Percentiles rank a stretch among this genome's conserved stretches.
Conservation (phyloP, 768 basidiomycete species). For the Tephrocybe rancida region DNA sequence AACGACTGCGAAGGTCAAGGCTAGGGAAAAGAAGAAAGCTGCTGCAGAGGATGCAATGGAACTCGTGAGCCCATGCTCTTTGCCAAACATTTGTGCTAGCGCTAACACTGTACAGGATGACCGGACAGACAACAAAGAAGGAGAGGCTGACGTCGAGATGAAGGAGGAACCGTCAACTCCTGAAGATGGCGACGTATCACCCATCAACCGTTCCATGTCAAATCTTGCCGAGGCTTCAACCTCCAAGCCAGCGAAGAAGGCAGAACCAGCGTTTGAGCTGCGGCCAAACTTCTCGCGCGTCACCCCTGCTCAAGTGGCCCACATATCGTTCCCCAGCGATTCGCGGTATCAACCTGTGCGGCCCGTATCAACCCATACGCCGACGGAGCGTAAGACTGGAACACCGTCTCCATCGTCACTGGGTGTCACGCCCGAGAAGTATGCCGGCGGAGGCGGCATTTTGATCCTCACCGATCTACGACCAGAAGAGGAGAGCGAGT, state of each 20-base stretch:
- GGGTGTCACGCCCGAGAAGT: slow-evolving; percentile 52
- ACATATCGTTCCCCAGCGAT: slow-evolving; percentile 79
- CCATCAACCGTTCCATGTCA: slow-evolving; percentile 55
- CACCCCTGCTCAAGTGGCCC: slow-evolving; percentile 83
- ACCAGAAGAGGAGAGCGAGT: slow-evolving; percentile 72
- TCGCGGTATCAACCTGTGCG: slow-evolving; percentile 90
- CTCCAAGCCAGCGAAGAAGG: slow-evolving; percentile 55
- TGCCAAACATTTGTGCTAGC: not conserved
- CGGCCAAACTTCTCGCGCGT: slow-evolving; percentile 91
- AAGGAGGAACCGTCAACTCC: slow-evolving; percentile 48
- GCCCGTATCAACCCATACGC: slow-evolving; percentile 59
- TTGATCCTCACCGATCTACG: slow-evolving; percentile 77
- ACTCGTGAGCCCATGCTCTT: slow-evolving; percentile 52
- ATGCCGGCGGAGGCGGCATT: slow-evolving; percentile 85
- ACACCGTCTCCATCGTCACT: slow-evolving; percentile 27
- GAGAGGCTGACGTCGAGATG: slow-evolving; percentile 74
- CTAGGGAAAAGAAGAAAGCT: slow-evolving; percentile 91
- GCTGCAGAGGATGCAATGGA: slow-evolving; percentile 86
- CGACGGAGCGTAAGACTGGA: slow-evolving; percentile 35
- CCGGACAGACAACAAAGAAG: slow-evolving; percentile 51
- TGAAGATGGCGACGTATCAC: slow-evolving; percentile 59
- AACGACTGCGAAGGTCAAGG: slow-evolving; percentile 96
- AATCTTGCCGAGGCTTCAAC: slow-evolving; percentile 45
- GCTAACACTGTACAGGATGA: slow-evolving; percentile 48
- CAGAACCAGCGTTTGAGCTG: slow-evolving; percentile 76